Evolutionary conservation across 2,329 filamentous ascomycete species (phyloP).

Genomic region (Penicillium capsulatum): DNA sequence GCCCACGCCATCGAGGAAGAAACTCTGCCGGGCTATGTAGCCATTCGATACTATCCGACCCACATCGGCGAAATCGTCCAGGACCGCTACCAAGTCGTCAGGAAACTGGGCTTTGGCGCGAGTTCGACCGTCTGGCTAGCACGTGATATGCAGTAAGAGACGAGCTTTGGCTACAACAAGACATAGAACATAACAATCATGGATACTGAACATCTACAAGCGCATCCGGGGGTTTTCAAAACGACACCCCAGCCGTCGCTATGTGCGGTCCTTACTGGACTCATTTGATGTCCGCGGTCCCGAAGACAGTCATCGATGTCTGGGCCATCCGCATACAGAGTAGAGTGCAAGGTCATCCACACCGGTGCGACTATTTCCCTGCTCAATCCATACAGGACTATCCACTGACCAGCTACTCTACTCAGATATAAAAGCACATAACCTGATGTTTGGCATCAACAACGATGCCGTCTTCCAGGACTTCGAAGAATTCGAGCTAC

Average conservation of each 20-base stretch:
- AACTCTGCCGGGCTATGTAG: conserved; percentile 25
- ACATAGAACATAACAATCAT: no score
- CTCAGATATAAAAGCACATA: conserved; percentile 46
- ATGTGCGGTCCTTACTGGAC: conserved; percentile 32
- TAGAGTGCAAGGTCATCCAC: conserved; percentile 12
- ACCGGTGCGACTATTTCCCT: conserved; percentile 1
- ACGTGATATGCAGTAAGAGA: conserved; percentile 30
- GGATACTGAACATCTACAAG: conserved; percentile 38
- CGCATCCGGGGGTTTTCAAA: conserved; percentile 29
- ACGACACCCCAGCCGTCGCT: conserved; percentile 28
- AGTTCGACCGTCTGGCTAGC: conserved; percentile 38
- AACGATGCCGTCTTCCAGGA: conserved; percentile 41
- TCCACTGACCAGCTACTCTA: no score
- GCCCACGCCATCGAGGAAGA: conserved; percentile 32
- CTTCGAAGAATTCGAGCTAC: conserved; percentile 42
- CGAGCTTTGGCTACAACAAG: no score
- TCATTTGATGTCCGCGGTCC: conserved; percentile 33
- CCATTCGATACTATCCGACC: conserved; percentile 29
- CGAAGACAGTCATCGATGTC: conserved; percentile 31
- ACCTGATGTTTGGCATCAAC: conserved; percentile 44
- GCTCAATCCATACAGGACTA: conserved; percentile 1
- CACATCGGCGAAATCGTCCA: conserved; percentile 30
- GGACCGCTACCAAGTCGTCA: conserved; percentile 33
- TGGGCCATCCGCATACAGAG: conserved; percentile 34
- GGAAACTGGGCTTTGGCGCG: conserved; percentile 36